Conservation (phyloP, 768 basidiomycete genomes). For the Amanita pallidorosea region DNA sequence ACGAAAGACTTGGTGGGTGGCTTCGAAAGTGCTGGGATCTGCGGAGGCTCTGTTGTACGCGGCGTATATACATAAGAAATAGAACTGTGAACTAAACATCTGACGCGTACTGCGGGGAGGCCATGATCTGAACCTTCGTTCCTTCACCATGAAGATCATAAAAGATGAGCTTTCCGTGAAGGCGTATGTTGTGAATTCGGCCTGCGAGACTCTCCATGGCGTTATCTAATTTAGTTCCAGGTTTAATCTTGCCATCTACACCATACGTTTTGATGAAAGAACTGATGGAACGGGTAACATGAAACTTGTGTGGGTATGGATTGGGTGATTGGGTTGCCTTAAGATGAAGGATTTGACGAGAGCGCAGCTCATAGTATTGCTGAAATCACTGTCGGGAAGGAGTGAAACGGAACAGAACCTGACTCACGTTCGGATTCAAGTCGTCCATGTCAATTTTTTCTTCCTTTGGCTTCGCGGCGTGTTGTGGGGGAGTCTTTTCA, state of each 20-base stretch:
- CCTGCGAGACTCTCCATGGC: slow-evolving; percentile 68
- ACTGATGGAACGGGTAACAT: slow-evolving; percentile 70
- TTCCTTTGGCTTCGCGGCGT: slow-evolving; percentile 26
- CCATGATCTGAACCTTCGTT: slow-evolving; percentile 90
- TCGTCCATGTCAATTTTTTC: slow-evolving; percentile 64
- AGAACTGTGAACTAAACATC: too few species aligned
- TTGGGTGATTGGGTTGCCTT: slow-evolving; percentile 79
- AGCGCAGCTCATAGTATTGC: slow-evolving; percentile 97
- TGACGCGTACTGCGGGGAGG: slow-evolving; percentile 60
- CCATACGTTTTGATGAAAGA: slow-evolving; percentile 70
- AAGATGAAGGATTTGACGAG: slow-evolving; percentile 77
- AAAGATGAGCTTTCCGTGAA: slow-evolving; percentile 80
- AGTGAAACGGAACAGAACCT: not conserved
- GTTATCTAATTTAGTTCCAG: slow-evolving; percentile 56
- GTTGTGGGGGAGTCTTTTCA: slow-evolving; percentile 34
- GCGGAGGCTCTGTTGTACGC: slow-evolving; percentile 41
- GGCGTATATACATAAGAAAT: not conserved
- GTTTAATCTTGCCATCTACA: slow-evolving; percentile 52
- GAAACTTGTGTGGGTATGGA: slow-evolving; percentile 99
- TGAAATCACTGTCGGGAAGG: slow-evolving; percentile 18
- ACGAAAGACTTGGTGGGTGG: slow-evolving; percentile 77
- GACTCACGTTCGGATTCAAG: slow-evolving; percentile 80
- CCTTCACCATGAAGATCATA: slow-evolving; percentile 95
- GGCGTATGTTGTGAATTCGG: slow-evolving; percentile 83
- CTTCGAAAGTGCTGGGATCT: slow-evolving; percentile 52